phyloP scores from a whole-genome alignment of 805 yeast species.

The Komagataella kurtzmanii region DNA sequence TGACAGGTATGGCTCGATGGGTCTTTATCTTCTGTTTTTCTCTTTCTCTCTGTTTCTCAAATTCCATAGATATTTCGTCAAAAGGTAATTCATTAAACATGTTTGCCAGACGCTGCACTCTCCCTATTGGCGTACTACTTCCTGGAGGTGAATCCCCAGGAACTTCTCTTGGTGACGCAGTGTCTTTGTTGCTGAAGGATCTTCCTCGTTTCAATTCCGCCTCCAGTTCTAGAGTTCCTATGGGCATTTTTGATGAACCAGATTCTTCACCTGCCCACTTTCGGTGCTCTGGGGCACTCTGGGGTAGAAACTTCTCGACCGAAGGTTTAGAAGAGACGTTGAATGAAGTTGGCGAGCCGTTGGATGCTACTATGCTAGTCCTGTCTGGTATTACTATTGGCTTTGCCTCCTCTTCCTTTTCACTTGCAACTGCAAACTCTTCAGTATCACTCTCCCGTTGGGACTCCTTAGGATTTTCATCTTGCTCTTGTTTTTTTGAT shows the following conservation, averaged over 20 bases:
- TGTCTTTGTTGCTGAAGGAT: neutral
- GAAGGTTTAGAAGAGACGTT: slow-evolving; percentile 1
- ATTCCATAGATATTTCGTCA: slow-evolving; percentile 71
- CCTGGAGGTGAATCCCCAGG: slow-evolving; percentile 5
- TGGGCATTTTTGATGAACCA: neutral
- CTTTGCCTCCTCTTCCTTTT: slow-evolving; percentile 5
- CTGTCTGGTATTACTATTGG: neutral
- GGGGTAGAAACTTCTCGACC: neutral
- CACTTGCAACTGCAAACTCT: slow-evolving; percentile 3
- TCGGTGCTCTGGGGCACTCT: neutral
- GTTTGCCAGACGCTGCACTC: slow-evolving; percentile 53
- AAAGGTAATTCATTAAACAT: slow-evolving; percentile 66
- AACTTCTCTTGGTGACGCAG: neutral
- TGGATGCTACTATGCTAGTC: neutral
- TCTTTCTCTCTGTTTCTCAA: slow-evolving; percentile 72
- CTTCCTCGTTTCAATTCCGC: neutral
- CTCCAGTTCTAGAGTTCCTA: neutral
- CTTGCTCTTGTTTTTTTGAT: slow-evolving; percentile 10
- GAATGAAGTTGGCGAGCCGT: neutral
- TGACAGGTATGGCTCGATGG: slow-evolving; percentile 56
- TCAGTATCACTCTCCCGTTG: slow-evolving; percentile 1
- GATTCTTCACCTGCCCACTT: neutral
- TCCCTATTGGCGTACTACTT: slow-evolving; percentile 11
- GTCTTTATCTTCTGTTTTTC: slow-evolving; percentile 50
- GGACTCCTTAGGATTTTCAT: slow-evolving; percentile 3